Evolutionary conservation across 345 rosid species (phyloP).

Genomic region (Citrus mangshanensis): DNA sequence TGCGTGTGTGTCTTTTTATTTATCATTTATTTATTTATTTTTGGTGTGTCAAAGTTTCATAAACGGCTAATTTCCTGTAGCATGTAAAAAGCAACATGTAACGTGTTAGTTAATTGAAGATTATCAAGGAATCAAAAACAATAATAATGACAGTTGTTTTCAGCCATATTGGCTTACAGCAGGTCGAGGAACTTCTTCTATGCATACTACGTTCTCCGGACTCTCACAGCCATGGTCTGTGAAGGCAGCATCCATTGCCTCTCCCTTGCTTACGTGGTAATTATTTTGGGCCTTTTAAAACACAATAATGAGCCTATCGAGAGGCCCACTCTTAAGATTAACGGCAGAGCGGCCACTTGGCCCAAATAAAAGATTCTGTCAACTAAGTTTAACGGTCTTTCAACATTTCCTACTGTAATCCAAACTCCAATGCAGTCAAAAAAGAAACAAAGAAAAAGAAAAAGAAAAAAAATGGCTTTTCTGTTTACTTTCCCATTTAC

Average conservation of each 20-base stretch:
- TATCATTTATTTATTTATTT: too few relatives aligned
- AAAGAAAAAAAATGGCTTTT: too few relatives aligned
- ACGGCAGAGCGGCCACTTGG: neutral
- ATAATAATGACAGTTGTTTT: neutral
- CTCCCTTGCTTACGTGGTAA: slow-evolving; percentile 87
- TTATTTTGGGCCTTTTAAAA: neutral
- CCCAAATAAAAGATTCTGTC: neutral
- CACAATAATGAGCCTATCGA: neutral
- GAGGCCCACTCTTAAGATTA: neutral
- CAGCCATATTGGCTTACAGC: slow-evolving; percentile 75
- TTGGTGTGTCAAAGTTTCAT: too few relatives aligned
- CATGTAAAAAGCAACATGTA: too few relatives aligned
- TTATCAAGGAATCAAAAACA: neutral
- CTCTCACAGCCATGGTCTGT: slow-evolving; percentile 64
- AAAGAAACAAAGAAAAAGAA: too few relatives aligned
- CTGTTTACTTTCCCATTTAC: neutral
- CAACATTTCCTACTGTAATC: slow-evolving; percentile 10
- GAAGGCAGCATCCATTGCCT: slow-evolving; percentile 88
- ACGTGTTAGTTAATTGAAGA: too few relatives aligned
- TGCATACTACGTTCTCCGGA: slow-evolving; percentile 57
- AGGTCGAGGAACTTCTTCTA: slow-evolving; percentile 66
- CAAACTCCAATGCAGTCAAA: neutral
- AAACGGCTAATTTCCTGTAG: too few relatives aligned
- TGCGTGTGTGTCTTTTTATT: too few relatives aligned
- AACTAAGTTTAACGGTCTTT: neutral